Evolutionary conservation across 2,329 filamentous ascomycete genomes (phyloP).

Genomic region (Purpureocillium lavendulum): DNA sequence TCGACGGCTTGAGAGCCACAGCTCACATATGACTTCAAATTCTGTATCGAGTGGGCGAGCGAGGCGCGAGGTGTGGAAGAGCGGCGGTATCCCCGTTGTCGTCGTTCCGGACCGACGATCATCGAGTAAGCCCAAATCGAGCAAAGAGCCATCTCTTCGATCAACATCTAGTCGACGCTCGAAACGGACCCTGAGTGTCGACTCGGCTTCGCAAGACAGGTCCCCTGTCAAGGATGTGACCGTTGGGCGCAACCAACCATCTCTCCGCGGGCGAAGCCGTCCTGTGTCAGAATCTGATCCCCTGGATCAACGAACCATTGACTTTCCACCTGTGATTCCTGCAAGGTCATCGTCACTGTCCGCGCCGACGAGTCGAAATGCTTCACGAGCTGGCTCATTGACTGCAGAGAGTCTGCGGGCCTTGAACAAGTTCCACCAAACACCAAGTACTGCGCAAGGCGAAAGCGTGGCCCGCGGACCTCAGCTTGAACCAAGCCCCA

Average conservation of each 20-base stretch:
- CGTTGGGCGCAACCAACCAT: conserved; percentile 32
- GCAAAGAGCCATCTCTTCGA: conserved; percentile 45
- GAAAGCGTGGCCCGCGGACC: neutral
- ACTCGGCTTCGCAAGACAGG: conserved; percentile 35
- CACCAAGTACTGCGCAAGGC: conserved; percentile 7
- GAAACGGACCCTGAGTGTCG: conserved; percentile 43
- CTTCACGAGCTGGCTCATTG: conserved; percentile 26
- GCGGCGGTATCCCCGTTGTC: conserved; percentile 53
- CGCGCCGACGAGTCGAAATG: conserved; percentile 52
- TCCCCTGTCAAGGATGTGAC: conserved; percentile 33
- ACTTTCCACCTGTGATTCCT: conserved; percentile 51
- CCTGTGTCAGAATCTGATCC: conserved; percentile 39
- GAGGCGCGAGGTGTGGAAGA: conserved; percentile 50
- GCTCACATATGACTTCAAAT: conserved; percentile 38
- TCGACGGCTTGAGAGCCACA: conserved; percentile 35
- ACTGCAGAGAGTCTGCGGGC: conserved; percentile 47
- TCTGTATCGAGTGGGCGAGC: conserved; percentile 46
- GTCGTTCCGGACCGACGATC: conserved; percentile 52
- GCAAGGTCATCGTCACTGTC: conserved; percentile 52
- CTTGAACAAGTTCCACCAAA: conserved; percentile 34
- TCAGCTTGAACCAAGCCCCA: neutral
- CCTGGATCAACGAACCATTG: conserved; percentile 48
- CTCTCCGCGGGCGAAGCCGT: conserved; percentile 30
- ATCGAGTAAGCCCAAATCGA: conserved; percentile 43
- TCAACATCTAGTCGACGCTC: conserved; percentile 53